Percentiles rank a stretch among this genome's conserved stretches.
These are phyloP conservation scores for Coniochaeta ligniaria DNA, from an alignment of 2,329 filamentous ascomycete genomes.

Conservation along the genomic window DNA sequence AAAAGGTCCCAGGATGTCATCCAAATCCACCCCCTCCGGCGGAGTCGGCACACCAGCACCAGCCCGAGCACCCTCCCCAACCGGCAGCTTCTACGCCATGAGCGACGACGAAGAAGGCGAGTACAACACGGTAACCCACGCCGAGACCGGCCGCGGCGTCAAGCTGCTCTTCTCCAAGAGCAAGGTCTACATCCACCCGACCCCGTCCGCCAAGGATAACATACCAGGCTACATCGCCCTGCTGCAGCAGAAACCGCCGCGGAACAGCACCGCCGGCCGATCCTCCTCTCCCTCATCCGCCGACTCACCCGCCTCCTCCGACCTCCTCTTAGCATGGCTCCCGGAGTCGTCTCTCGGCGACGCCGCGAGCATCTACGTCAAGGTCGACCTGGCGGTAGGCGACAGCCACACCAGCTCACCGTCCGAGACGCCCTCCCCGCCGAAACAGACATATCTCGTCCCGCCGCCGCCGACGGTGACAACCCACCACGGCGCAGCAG, in stretches of 20 bases:
- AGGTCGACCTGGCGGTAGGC: slow-evolving; percentile 81
- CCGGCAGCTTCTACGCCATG: slow-evolving; percentile 88
- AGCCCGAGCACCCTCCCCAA: slow-evolving; percentile 56
- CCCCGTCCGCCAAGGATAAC: slow-evolving; percentile 89
- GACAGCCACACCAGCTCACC: slow-evolving; percentile 29
- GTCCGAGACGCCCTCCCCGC: slow-evolving; percentile 45
- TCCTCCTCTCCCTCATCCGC: slow-evolving; percentile 33
- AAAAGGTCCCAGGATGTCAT: slow-evolving; percentile 19
- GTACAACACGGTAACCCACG: slow-evolving; percentile 88
- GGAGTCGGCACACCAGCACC: slow-evolving; percentile 17
- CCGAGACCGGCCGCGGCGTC: slow-evolving; percentile 70
- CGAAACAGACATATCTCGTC: slow-evolving; percentile 82
- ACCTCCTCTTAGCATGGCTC: slow-evolving; percentile 85
- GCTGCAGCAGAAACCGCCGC: slow-evolving; percentile 72
- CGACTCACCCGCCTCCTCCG: slow-evolving; percentile 48
- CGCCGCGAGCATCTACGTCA: slow-evolving; percentile 82
- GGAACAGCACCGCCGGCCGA: slow-evolving; percentile 17
- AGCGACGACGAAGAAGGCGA: slow-evolving; percentile 94
- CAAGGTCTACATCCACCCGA: slow-evolving; percentile 97
- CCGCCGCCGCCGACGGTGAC: slow-evolving; percentile 85
- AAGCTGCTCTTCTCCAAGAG: slow-evolving; percentile 95
- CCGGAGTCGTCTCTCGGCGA: slow-evolving; percentile 85
- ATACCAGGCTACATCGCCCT: slow-evolving; percentile 90
- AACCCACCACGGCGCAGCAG: slow-evolving; percentile 62
- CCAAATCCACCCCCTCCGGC: slow-evolving; percentile 17